phyloP scores from a whole-genome alignment of 2,329 filamentous ascomycete species.

The Calonectria multiphialidica region DNA sequence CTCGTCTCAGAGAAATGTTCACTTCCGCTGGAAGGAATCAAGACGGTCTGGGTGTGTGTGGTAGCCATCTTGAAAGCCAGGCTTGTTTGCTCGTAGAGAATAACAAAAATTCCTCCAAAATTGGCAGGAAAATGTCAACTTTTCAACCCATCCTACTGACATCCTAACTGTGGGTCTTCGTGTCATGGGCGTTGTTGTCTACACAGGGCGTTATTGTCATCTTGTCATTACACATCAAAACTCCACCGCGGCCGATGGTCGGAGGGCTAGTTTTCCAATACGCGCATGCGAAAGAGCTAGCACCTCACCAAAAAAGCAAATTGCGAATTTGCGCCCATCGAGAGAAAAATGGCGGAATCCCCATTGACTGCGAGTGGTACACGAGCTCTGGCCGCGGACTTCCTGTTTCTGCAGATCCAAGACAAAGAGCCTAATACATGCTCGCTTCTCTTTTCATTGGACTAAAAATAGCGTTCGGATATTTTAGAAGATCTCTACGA shows the following conservation, averaged over 20 bases:
- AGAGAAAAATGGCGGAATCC: background rate
- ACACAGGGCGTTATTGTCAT: conserved; percentile 10
- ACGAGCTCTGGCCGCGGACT: background rate
- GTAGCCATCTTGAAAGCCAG: background rate
- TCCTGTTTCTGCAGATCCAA: background rate
- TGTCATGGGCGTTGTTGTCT: conserved; percentile 4
- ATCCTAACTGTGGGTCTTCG: background rate
- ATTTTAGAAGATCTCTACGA: background rate
- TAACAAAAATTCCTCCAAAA: background rate
- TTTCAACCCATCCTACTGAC: background rate
- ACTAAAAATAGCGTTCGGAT: background rate
- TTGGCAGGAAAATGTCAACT: background rate
- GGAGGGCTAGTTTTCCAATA: background rate
- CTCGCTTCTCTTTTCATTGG: background rate
- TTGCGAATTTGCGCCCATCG: background rate
- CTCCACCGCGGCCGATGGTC: conserved; percentile 3
- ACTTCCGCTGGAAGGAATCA: conserved; percentile 3
- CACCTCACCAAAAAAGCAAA: background rate
- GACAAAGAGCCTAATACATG: background rate
- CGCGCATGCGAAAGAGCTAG: background rate
- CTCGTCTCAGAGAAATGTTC: conserved; percentile 4
- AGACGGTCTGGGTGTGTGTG: conserved; percentile 12
- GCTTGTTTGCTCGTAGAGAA: background rate
- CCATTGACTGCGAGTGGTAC: too few relatives aligned
- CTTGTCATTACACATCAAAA: conserved; percentile 6